Base-by-base conservation (phyloP, 164 flowering plant genomes). In the Platanus orientalis region DNA sequence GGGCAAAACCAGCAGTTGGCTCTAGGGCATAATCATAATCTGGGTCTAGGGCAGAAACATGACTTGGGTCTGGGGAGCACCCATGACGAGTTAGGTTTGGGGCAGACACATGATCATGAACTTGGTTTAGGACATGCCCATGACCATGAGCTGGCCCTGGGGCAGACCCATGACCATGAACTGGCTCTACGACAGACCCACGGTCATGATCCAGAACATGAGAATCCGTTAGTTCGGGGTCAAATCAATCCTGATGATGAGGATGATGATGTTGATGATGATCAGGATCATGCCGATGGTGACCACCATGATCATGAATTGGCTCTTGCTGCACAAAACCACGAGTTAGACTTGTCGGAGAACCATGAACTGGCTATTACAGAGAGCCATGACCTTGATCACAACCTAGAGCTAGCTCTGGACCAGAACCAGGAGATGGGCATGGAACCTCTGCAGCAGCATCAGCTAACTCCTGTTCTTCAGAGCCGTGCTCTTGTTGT, bases 321-420 rank as follows among this genome's bases (percentile, higher is more conserved):
- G 63, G 51, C 48, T 29, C 54, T 85, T 76, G 64, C 73, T 62
- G 64, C 69, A 19, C 79, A 78, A 23, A 74, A 67, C 53, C 79
- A 80, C 49, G 86, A 57, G 51, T 28, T 66, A 61, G 57, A 3
- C 11, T 40, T 66, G 51, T 16, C 23, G 14, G 58, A 17, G 17
- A 66, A 66, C 64, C 60, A 60, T 56, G 66, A 61, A 20, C 42
- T 68, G 57, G 57, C 40, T 48, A 36, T 48, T 48, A 20, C 72
- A 13, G 86, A 72, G 52, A 70, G 68, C 62, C 86, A 82, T 34
- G 95, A 83, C n/a, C 81, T 87, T 61, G 89, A 80, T 65, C 86
- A 78, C 7, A 79, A 83, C 50, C 65, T 87, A 61, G 87, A 84
- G 56, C 69, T 88, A 39, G 73, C 77, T 25, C 71, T 81, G 39